A percentile compares a stretch with the other conserved stretches of the same genome.
Conservation (phyloP, 768 basidiomycete species). For the Amanita jacksonii region DNA sequence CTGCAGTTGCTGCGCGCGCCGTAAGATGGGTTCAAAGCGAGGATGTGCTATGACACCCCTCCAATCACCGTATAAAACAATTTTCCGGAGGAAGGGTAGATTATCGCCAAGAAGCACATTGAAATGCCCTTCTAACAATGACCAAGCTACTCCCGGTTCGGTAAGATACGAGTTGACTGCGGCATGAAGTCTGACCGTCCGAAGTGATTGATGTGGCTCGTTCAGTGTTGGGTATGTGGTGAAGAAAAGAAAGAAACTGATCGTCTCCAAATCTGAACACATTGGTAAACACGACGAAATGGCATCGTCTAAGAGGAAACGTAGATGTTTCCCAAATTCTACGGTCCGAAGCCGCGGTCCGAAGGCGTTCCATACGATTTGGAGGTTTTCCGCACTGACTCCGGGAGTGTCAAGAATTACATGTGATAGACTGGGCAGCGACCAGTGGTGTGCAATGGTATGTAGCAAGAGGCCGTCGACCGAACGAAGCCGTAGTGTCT, state of each 20-base stretch:
- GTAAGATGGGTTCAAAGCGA: conserved; percentile 20
- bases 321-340: conserved; percentile 49
- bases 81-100: conserved; percentile 35
- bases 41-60: conserved; percentile 24
- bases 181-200: conserved; percentile 42
- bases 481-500: conserved; percentile 43
- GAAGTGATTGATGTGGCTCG: conserved; percentile 23
- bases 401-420: conserved; percentile 41
- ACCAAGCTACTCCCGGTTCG: conserved; percentile 27
- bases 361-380: conserved; percentile 37
- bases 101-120: conserved; percentile 26
- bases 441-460: conserved; percentile 37
- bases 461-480: conserved; percentile 42
- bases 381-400: conserved; percentile 28
- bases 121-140: conserved; percentile 38
- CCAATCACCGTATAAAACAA: conserved; percentile 51
- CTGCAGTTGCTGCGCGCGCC: not conserved
- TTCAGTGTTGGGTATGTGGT: conserved; percentile 22
- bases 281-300: conserved; percentile 35
- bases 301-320: conserved; percentile 42
- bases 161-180: conserved; percentile 33
- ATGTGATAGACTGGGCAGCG: conserved; percentile 41
- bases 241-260: conserved; percentile 52
- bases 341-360: conserved; percentile 42
- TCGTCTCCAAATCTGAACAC: conserved; percentile 35